Base-by-base conservation (phyloP, 257 asterid species). In the Linaria vulgaris region DNA sequence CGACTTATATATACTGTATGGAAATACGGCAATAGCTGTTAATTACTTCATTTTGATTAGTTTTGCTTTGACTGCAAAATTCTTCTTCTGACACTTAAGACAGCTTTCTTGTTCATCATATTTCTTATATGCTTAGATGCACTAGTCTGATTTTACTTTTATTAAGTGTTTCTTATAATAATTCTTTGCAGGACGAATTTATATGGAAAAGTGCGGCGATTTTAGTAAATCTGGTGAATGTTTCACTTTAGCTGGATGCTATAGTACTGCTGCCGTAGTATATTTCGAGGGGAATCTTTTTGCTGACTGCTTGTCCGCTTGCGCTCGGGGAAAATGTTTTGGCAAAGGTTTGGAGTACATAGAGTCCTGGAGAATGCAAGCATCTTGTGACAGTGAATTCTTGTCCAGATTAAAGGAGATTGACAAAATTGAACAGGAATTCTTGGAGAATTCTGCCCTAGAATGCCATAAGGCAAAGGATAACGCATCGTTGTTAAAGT, bases 171-270 rank as follows among this genome's bases (percentile, higher is more conserved):
- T 20, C 50, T 9, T 51, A 21, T 34, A 22, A 10, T n/a, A n/a
- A 21, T 20, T 50, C 49, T 17, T 0, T 64, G 50, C 79, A 86
- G 91, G 91, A 22, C 66, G 37, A 39, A 78, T 83, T 52, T 86
- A 86, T 75, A 48, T 74, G 59, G 79, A 77, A 30, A 80, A 79
- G 45, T 80, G 87, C 55, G 85, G 83, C 15, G 81, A 66, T 19
- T 24, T 83, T 31, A 46, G 63, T 56, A 84, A 75, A 74, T 88
- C 91, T 1, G 91, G 84, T 0, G 95, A 84, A 68, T 86, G 91
- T 63, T 86, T 86, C 65, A 66, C 49, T 19, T 58, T 72, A 61
- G 95, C 91, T 7, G 85, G 73, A 49, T 48, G 57, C 38, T 76
- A 78, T 56, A 38, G 60, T 24, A 73, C 47, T 50, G 91, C 89